A percentile compares a stretch with the other conserved stretches of the same genome.
Conservation (phyloP, 2,329 filamentous ascomycete species). For the Leptographium galeiforme region DNA sequence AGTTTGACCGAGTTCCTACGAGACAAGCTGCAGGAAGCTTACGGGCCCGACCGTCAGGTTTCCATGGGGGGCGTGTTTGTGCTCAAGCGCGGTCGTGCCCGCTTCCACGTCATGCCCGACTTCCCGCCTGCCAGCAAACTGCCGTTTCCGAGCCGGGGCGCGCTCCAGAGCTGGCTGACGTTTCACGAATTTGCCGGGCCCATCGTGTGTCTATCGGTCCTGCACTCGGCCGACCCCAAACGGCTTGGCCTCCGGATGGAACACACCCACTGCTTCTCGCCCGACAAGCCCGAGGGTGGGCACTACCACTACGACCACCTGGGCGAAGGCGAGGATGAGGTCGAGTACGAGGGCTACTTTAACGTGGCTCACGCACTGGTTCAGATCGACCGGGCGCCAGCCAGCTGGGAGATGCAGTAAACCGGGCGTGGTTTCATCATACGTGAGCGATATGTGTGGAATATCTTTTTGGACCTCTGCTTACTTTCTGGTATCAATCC, state of each 20-base stretch:
- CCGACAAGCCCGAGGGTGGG: constrained; percentile 19
- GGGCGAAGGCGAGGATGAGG: constrained; percentile 12
- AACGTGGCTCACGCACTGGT: constrained; percentile 27
- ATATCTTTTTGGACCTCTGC: no score
- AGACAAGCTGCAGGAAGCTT: constrained; percentile 15
- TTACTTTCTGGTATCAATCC: neutral
- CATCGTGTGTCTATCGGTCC: constrained; percentile 25
- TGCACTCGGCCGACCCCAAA: constrained; percentile 26
- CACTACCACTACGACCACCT: constrained; percentile 30
- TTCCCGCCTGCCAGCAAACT: constrained; percentile 17
- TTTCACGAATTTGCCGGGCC: constrained; percentile 23
- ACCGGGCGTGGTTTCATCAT: neutral
- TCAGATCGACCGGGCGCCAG: constrained; percentile 11
- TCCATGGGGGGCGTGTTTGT: constrained; percentile 28
- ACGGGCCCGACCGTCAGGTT: constrained; percentile 18
- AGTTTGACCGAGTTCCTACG: constrained; percentile 23
- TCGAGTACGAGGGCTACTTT: constrained; percentile 34
- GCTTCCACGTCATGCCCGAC: constrained; percentile 31
- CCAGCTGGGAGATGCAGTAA: neutral
- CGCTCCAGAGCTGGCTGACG: constrained; percentile 24
- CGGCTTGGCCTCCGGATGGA: constrained; percentile 28
- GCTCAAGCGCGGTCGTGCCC: constrained; percentile 21
- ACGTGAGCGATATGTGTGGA: no score
- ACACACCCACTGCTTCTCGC: constrained; percentile 32
- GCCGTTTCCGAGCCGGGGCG: constrained; percentile 17